phyloP scores from a whole-genome alignment of 2,329 filamentous ascomycete species.

The Colletotrichum tabaci region DNA sequence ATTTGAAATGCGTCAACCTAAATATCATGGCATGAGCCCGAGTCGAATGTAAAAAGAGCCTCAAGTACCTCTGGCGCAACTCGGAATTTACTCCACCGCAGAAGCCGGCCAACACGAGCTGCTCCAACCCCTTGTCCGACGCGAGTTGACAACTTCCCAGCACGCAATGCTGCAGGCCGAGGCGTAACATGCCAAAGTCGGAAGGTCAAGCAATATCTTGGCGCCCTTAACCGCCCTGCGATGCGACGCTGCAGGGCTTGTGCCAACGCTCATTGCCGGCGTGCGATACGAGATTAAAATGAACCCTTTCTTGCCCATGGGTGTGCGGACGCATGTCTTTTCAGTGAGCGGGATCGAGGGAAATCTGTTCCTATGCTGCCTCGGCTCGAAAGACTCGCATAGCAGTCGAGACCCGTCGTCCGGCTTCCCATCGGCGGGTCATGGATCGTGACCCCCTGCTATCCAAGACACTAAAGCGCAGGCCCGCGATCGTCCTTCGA shows the following conservation, averaged over 20 bases:
- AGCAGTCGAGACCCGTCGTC: too few species aligned
- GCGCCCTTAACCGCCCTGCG: slow-evolving; percentile 8
- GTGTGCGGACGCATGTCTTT: neutral
- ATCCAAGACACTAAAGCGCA: neutral
- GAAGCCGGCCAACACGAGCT: neutral
- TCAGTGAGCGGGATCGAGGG: neutral
- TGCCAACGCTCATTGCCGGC: neutral
- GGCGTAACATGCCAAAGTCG: slow-evolving; percentile 11
- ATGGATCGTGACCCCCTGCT: neutral
- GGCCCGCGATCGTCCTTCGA: neutral
- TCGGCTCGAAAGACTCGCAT: neutral
- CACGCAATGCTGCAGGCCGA: slow-evolving; percentile 7
- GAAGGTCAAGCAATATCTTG: slow-evolving; percentile 21
- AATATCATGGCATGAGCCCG: too few species aligned
- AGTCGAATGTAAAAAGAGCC: neutral
- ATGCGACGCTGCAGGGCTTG: slow-evolving; percentile 14
- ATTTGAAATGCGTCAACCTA: neutral
- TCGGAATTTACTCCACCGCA: neutral
- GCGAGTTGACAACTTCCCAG: neutral
- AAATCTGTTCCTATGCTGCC: too few species aligned
- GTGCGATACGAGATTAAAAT: neutral
- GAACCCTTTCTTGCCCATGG: neutral
- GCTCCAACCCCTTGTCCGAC: neutral
- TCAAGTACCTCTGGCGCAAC: neutral
- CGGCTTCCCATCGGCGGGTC: neutral